These are phyloP conservation scores for Penicillium coffeae DNA, from an alignment of 495 filamentous ascomycete genomes.

Conservation along the genomic window DNA sequence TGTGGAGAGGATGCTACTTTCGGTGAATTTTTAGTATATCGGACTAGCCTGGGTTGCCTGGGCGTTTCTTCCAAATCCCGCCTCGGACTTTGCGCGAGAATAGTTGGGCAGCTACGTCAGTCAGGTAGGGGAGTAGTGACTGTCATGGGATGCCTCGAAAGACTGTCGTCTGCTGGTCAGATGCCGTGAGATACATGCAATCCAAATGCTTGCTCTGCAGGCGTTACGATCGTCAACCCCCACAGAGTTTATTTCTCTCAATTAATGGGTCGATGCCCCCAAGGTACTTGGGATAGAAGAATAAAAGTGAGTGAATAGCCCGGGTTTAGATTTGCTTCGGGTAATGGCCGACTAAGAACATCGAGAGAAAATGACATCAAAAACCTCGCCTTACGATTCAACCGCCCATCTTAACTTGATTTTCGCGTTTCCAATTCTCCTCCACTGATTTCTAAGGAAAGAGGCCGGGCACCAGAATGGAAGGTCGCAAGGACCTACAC, in stretches of 20 bases:
- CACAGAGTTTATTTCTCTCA: conserved; percentile 11
- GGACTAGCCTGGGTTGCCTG: not conserved
- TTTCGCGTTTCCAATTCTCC: not conserved
- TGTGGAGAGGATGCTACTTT: not conserved
- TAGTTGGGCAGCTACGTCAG: not conserved
- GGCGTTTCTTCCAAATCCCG: not conserved
- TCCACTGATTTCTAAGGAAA: too few relatives aligned
- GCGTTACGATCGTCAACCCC: conserved; percentile 9
- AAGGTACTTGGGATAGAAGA: conserved; percentile 22
- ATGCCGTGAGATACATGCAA: not conserved
- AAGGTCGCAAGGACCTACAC: not conserved
- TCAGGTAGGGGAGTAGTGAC: too few relatives aligned
- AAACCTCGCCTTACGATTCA: not conserved
- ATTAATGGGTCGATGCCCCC: conserved; percentile 20
- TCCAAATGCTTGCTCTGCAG: conserved; percentile 2
- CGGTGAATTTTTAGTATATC: not conserved
- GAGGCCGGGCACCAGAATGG: not conserved
- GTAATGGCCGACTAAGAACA: not conserved
- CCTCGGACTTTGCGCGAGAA: too few relatives aligned
- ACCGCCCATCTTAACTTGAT: not conserved
- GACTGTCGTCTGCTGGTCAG: not conserved
- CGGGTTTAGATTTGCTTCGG: conserved; percentile 2
- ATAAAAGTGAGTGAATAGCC: conserved; percentile 21
- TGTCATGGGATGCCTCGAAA: not conserved
- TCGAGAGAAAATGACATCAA: not conserved